Conservation (phyloP, 768 basidiomycete species). For the Lentinula boryana region DNA sequence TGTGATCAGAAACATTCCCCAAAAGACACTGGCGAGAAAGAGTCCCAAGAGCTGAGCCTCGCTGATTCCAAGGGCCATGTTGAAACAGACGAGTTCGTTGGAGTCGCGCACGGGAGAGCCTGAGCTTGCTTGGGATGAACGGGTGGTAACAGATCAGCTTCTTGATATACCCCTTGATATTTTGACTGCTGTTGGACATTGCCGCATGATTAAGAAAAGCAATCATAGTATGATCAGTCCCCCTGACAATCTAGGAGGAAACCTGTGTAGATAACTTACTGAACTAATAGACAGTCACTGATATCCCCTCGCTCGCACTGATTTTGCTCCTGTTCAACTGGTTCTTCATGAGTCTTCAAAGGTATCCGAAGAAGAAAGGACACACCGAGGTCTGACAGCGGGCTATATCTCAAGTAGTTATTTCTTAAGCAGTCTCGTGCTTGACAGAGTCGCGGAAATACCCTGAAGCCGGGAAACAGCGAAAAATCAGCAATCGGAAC, state of each 20-base stretch:
- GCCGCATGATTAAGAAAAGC: background rate
- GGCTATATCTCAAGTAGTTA: background rate
- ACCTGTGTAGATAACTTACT: background rate
- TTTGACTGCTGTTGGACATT: background rate
- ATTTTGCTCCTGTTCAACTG: no score
- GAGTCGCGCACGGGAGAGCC: background rate
- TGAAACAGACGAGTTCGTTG: background rate
- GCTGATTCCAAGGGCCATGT: background rate
- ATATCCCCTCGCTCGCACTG: background rate
- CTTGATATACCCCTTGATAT: background rate
- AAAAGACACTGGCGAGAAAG: conserved; percentile 5
- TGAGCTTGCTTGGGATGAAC: background rate
- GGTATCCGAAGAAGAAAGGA: no score
- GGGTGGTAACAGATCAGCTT: background rate
- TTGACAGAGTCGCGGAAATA: background rate
- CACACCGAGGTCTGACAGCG: background rate
- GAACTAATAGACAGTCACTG: background rate
- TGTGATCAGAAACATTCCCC: conserved; percentile 6
- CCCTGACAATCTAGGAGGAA: background rate
- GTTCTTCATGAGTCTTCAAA: no score
- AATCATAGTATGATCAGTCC: background rate
- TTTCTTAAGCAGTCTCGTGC: background rate
- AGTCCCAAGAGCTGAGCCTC: conserved; percentile 5
- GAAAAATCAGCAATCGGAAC: background rate
- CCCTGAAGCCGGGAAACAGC: background rate